Conservation (phyloP, 129 eudicot species). For the Centrapalus pauciflorus region DNA sequence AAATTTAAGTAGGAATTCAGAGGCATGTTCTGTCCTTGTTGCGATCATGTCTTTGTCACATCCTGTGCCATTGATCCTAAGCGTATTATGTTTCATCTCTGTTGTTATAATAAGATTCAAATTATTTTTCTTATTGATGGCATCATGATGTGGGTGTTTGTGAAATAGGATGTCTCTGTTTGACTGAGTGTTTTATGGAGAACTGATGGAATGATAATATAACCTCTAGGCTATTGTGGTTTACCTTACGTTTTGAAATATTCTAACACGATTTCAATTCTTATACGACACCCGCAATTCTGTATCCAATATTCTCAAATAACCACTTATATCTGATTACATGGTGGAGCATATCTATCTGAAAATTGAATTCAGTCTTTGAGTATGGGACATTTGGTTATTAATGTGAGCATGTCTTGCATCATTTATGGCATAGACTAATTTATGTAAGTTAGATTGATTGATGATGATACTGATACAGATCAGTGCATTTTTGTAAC, state of each 20-base stretch:
- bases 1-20: neutral
- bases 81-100: neutral
- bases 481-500: neutral
- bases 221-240: neutral
- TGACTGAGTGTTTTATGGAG: neutral
- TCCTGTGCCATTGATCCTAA: neutral
- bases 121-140: neutral
- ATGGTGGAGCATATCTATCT: constrained; percentile 5
- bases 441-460: neutral
- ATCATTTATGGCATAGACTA: neutral
- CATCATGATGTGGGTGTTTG: neutral
- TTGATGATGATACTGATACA: neutral
- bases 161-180: neutral
- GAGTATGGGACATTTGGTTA: constrained; percentile 1
- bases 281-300: neutral
- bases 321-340: neutral
- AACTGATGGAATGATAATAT: neutral
- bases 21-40: neutral
- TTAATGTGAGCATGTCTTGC: neutral
- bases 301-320: neutral
- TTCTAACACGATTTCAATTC: neutral
- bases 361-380: constrained; percentile 7
- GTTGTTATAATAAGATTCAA: neutral
- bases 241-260: neutral
- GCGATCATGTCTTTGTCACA: neutral